Evolutionary conservation across 2,329 filamentous ascomycete genomes (phyloP).

Genomic region (Karstenula rhodostoma): DNA sequence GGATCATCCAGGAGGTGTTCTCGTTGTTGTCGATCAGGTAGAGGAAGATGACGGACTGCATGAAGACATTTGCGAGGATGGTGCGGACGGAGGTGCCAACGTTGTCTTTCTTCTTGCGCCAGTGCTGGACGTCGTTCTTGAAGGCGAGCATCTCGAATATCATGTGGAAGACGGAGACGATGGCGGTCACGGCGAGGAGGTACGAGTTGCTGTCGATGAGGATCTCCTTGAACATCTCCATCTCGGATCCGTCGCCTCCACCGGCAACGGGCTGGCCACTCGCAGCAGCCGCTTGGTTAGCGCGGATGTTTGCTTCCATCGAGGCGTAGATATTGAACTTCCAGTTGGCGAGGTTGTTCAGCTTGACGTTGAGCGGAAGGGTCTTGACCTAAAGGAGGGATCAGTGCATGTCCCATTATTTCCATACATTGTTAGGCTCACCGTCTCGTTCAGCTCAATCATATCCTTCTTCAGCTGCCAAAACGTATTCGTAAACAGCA

Average conservation of each 20-base stretch:
- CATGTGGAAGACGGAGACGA: slow-evolving; percentile 90
- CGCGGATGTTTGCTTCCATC: slow-evolving; percentile 87
- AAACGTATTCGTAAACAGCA: slow-evolving; percentile 93
- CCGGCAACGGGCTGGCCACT: slow-evolving; percentile 73
- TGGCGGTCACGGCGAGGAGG: slow-evolving; percentile 81
- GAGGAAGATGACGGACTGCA: slow-evolving; percentile 95
- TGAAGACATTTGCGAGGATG: slow-evolving; percentile 96
- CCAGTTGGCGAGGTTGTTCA: slow-evolving; percentile 84
- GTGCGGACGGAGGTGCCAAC: slow-evolving; percentile 95
- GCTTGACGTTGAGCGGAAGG: slow-evolving; percentile 81
- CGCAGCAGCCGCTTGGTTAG: slow-evolving; percentile 80
- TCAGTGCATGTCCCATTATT: not conserved
- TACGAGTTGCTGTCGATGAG: slow-evolving; percentile 93
- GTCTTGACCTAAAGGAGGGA: slow-evolving; percentile 61
- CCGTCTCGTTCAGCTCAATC: slow-evolving; percentile 89
- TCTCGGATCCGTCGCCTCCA: slow-evolving; percentile 88
- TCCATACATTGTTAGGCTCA: not conserved
- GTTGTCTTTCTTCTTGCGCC: slow-evolving; percentile 99
- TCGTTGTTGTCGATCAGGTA: slow-evolving; percentile 98
- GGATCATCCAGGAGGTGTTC: slow-evolving; percentile 98
- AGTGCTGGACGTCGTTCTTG: slow-evolving; percentile 96
- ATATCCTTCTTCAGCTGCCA: slow-evolving; percentile 95
- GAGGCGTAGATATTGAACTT: slow-evolving; percentile 87
- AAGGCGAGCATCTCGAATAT: slow-evolving; percentile 96
- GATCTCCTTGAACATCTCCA: slow-evolving; percentile 97